These are phyloP conservation scores for Pestalotiopsis sp. DNA, from an alignment of 2,329 filamentous ascomycete species.

Conservation along the genomic window DNA sequence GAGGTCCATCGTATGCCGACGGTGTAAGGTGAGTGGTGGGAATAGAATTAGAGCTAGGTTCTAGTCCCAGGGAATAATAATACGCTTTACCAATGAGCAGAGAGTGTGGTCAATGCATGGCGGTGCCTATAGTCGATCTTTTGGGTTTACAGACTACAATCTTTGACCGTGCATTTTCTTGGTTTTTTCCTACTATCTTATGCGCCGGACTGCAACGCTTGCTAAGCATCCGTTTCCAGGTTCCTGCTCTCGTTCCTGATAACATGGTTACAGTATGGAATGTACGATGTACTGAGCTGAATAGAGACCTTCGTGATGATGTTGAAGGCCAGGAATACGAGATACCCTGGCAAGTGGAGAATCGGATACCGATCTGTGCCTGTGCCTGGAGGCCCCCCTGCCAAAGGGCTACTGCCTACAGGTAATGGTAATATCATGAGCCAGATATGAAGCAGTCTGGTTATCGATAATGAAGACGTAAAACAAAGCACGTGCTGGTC, in stretches of 20 bases:
- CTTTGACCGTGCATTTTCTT: not conserved
- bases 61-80: not conserved
- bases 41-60: slow-evolving; percentile 1
- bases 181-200: not conserved
- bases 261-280: not conserved
- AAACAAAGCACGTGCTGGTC: not conserved
- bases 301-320: not conserved
- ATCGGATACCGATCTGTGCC: not conserved
- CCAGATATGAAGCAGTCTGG: not conserved
- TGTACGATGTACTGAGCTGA: not conserved
- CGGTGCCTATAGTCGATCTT: not conserved
- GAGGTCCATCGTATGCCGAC: slow-evolving; percentile 18
- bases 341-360: not conserved
- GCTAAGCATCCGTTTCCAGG: not conserved
- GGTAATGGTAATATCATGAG: not conserved
- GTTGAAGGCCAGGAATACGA: slow-evolving; percentile 4
- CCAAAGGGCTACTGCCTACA: not conserved
- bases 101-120: not conserved
- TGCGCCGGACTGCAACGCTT: not conserved
- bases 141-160: not conserved
- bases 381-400: not conserved
- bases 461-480: not conserved
- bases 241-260: not conserved
- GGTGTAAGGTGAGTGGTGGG: slow-evolving; percentile 6
- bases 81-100: not conserved